Base-by-base conservation (phyloP, 495 filamentous ascomycete species). In the Hypoxylon lienhwacheense region DNA sequence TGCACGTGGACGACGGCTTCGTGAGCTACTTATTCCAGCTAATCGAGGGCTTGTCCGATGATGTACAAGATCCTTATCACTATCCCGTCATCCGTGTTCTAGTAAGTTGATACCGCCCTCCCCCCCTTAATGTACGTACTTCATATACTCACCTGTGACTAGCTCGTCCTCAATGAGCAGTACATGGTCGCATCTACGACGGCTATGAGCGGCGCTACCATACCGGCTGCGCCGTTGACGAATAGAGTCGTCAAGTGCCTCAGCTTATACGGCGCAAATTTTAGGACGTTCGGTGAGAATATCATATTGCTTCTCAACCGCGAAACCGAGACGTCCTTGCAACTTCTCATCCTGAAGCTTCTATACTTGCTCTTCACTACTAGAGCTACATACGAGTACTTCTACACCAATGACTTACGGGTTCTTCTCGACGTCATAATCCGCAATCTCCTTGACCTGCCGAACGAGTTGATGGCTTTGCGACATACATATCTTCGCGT, bases 401-500 rank as follows among this genome's bases (percentile, higher is more conserved):
- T 98, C 69, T 98, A 96, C 65, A 96, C 89, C 14, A 98, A 98
- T 68, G 93, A 98, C 64, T 78, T 98, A 5, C 88, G 89, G 32
- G 93, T 98, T 8, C 81, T 98, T 10, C 81, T 97, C 31, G 93
- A 98, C 63, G 92, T 98, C 63, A 88, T 97, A 44, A 89, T 98
- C 47, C 90, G 93, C 26, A 98, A 98, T 59, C 77, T 98, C 8
- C 82, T 97, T 28, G 93, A 98, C 66, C 79, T 98, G 4, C 91
- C 92, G 0, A 84, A 87, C 49, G 89, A 91, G 57, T 79, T 89
- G 44, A 77, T 81, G 42, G 80, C 89, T 6, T 74, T 98, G 35
- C 83, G 93, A 21, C 95, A 98, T 66, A 97, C 92, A n/a, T 98
- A 98, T 63, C 79, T 98, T n/a, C 86, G 93, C 15, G 95, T 98